A percentile compares a stretch with the other conserved stretches of the same genome.
These are phyloP conservation scores for Leccinum boreale DNA, from an alignment of 768 basidiomycete species.

Conservation along the genomic window DNA sequence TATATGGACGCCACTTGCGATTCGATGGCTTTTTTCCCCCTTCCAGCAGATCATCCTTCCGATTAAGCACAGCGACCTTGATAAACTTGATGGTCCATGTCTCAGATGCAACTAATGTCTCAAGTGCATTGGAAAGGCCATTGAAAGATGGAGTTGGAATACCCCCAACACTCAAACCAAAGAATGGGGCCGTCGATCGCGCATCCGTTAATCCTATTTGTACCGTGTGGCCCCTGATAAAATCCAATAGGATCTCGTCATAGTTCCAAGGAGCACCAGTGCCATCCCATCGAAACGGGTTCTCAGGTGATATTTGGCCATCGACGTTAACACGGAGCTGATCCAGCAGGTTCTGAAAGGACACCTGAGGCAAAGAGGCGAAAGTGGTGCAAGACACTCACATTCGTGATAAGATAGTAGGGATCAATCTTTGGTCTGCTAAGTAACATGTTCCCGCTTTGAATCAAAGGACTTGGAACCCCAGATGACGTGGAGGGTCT, in stretches of 20 bases:
- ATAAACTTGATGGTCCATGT: slow-evolving; percentile 61
- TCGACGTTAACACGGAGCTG: slow-evolving; percentile 69
- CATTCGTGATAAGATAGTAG: slow-evolving; percentile 85
- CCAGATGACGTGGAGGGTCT: slow-evolving; percentile 37
- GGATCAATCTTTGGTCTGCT: slow-evolving; percentile 79
- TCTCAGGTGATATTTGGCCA: slow-evolving; percentile 51
- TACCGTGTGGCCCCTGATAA: slow-evolving; percentile 56
- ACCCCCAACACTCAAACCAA: slow-evolving; percentile 38
- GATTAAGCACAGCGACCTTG: slow-evolving; percentile 75
- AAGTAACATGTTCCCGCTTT: slow-evolving; percentile 38
- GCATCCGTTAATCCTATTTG: slow-evolving; percentile 48
- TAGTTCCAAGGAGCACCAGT: slow-evolving; percentile 65
- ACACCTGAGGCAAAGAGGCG: slow-evolving; percentile 5
- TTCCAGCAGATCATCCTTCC: slow-evolving; percentile 77
- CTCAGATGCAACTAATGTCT: slow-evolving; percentile 29
- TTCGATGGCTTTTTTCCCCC: slow-evolving; percentile 72
- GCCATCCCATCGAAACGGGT: slow-evolving; percentile 69
- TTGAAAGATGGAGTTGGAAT: slow-evolving; percentile 29
- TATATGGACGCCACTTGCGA: slow-evolving; percentile 88
- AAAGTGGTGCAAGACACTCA: slow-evolving; percentile 31
- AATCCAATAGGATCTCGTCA: slow-evolving; percentile 59
- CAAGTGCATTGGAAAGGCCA: slow-evolving; percentile 25
- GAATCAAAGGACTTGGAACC: slow-evolving; percentile 28
- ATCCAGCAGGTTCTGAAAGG: slow-evolving; percentile 55
- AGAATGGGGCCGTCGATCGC: slow-evolving; percentile 40